Percentiles rank a stretch among this genome's conserved stretches.
phyloP scores from a whole-genome alignment of 371 early-diverging fungal species.

The Mucor saturninus region DNA sequence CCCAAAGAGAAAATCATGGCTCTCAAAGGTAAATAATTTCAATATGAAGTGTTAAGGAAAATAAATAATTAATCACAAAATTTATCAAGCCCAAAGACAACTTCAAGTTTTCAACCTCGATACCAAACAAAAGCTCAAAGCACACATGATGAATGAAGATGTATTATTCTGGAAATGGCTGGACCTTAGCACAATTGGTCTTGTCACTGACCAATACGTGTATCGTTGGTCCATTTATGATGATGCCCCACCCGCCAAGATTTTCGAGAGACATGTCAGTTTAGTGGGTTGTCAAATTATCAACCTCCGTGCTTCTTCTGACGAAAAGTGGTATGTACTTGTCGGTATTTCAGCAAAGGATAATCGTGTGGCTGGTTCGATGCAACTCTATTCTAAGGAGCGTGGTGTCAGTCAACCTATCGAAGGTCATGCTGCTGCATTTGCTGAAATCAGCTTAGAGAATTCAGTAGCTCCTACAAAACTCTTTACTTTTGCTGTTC shows the following conservation, averaged over 20 bases:
- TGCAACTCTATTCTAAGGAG: slow-evolving; percentile 95
- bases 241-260: slow-evolving; percentile 80
- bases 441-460: slow-evolving; percentile 88
- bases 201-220: slow-evolving; percentile 88
- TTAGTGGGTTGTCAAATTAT: slow-evolving; percentile 92
- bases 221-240: slow-evolving; percentile 98
- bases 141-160: slow-evolving; percentile 91
- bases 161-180: slow-evolving; percentile 98
- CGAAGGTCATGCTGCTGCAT: slow-evolving; percentile 97
- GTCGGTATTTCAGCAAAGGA: slow-evolving; percentile 93
- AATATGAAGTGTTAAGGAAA: not conserved
- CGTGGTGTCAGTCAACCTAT: slow-evolving; percentile 93
- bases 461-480: slow-evolving; percentile 79
- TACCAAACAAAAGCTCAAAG: slow-evolving; percentile 91
- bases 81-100: slow-evolving; percentile 76
- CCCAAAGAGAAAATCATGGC: slow-evolving; percentile 93
- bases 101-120: slow-evolving; percentile 98
- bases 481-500: slow-evolving; percentile 92
- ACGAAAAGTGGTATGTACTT: slow-evolving; percentile 93
- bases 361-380: slow-evolving; percentile 90
- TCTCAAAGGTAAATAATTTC: slow-evolving; percentile 75
- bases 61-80: not conserved
- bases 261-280: slow-evolving; percentile 91
- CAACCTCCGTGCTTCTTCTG: slow-evolving; percentile 88
- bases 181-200: slow-evolving; percentile 82